phyloP scores from a whole-genome alignment of 176 grass and related monocot genomes.

The Oryza coarctata region DNA sequence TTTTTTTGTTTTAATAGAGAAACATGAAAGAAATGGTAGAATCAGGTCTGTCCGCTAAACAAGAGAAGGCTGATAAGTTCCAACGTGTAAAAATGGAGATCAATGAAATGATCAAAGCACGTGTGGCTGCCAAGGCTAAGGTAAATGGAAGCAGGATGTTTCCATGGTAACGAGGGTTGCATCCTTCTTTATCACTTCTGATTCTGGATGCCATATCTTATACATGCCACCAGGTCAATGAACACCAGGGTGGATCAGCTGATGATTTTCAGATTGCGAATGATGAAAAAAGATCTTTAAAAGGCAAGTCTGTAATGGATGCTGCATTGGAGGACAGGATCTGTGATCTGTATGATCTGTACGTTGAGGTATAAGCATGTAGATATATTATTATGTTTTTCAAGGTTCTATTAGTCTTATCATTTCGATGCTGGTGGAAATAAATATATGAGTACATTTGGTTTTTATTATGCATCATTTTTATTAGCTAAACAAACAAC shows the following conservation, averaged over 20 bases:
- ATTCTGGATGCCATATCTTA: slow-evolving; percentile 31
- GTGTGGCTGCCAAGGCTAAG: slow-evolving; percentile 64
- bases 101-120: slow-evolving; percentile 83
- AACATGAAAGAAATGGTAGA: slow-evolving; percentile 99
- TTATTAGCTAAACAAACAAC: slow-evolving; percentile 12
- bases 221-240: slow-evolving; percentile 35
- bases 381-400: not conserved
- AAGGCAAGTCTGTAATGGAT: slow-evolving; percentile 78
- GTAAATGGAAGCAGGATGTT: slow-evolving; percentile 36
- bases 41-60: slow-evolving; percentile 86
- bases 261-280: slow-evolving; percentile 79
- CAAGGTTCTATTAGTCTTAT: slow-evolving; percentile 6
- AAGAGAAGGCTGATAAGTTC: slow-evolving; percentile 82
- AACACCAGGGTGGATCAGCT: slow-evolving; percentile 69
- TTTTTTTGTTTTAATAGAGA: slow-evolving; percentile 52
- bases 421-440: slow-evolving; percentile 1
- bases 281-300: slow-evolving; percentile 58
- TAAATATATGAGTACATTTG: slow-evolving; percentile 15
- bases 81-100: slow-evolving; percentile 86
- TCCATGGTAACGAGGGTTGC: slow-evolving; percentile 7
- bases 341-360: slow-evolving; percentile 97
- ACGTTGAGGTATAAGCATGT: slow-evolving; percentile 79
- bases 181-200: slow-evolving; percentile 20
- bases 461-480: not conserved
- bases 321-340: slow-evolving; percentile 85